Percentiles rank a stretch among this genome's conserved stretches.
These are phyloP conservation scores for Podospora bellae-mahoneyi DNA, from an alignment of 495 filamentous ascomycete genomes.

Conservation along the genomic window DNA sequence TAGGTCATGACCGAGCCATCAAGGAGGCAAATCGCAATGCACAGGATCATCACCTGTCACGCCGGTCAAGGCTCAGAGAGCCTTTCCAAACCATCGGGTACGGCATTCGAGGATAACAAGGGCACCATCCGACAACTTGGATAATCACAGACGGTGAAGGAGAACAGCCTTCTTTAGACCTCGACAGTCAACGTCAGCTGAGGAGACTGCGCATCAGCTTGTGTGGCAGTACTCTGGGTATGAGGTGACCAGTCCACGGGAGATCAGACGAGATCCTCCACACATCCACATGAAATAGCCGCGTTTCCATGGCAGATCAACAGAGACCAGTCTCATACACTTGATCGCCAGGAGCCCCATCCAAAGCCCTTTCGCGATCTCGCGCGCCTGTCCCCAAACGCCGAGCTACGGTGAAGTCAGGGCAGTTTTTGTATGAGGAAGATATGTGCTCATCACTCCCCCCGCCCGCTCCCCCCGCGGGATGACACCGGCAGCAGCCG, in stretches of 20 bases:
- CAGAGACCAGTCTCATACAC: not conserved
- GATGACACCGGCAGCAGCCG: not conserved
- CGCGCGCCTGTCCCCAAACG: not conserved
- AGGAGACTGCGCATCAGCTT: not conserved
- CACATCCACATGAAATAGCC: not conserved
- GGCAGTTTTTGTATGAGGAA: too few relatives aligned
- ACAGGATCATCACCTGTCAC: not conserved
- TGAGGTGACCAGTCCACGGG: not conserved
- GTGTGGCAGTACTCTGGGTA: not conserved
- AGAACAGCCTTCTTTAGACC: not conserved
- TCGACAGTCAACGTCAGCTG: not conserved
- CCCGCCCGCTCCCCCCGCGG: not conserved
- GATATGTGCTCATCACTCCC: not conserved
- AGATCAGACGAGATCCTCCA: not conserved
- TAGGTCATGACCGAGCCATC: not conserved
- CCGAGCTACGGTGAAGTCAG: not conserved
- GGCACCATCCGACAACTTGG: not conserved
- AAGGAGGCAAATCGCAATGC: not conserved
- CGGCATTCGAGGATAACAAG: not conserved
- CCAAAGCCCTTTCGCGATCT: not conserved
- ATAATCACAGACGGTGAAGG: conserved; percentile 2
- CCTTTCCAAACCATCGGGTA: not conserved
- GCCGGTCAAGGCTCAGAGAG: not conserved
- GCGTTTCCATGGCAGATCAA: not conserved
- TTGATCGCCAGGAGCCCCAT: not conserved